Base-by-base conservation (phyloP, 805 yeast species). In the Pichia cabralensis region DNA sequence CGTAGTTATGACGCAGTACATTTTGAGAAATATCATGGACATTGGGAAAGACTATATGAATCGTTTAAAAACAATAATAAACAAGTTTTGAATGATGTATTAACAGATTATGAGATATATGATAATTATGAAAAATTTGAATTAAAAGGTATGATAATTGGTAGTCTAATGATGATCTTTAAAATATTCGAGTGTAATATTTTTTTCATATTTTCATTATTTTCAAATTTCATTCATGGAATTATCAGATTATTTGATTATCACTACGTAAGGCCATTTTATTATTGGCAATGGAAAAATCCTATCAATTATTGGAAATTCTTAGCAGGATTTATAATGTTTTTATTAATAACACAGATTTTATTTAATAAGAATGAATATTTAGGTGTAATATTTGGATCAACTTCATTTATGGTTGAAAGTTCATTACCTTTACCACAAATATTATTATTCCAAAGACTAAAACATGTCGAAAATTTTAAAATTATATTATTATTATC, bases 251-350 rank as follows among this genome's bases (percentile, higher is more conserved):
- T 78, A 36, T 82, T 80, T 53, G 92, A 82, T 54, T 81, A 81
- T 14, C 70, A 70, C 49, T 80, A 72, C 48, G 61, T 64, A 35
- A 61, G 94, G 39, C 77, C 85, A 2, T 66, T 64, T 31, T 55
- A 65, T 25, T 83, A 86, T 49, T 86, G 96, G 96, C 94, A 84
- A 55, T 86, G 96, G 96, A 38, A 44, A 12, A 35, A 43, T 6
- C 25, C 50, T 8, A 28, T 28, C 3, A 42, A 38, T 1, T 55
- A 48, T 35, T 48, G 55, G 55, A 46, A 45, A 44, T 84, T 81
- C 49, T 47, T 85, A 8, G 49, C 55, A 1, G 48, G 58, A 6
- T 78, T 76, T 44, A 43, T 55, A 8, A 16, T 30, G 8, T 8
- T 32, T 3, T 36, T 52, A 12, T 28, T 43, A 1, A n/a, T 37